Percentiles rank a stretch among this genome's conserved stretches.
These are phyloP conservation scores for Neospora caninum DNA, from an alignment of 169 alveolate genomes.

Conservation along the genomic window DNA sequence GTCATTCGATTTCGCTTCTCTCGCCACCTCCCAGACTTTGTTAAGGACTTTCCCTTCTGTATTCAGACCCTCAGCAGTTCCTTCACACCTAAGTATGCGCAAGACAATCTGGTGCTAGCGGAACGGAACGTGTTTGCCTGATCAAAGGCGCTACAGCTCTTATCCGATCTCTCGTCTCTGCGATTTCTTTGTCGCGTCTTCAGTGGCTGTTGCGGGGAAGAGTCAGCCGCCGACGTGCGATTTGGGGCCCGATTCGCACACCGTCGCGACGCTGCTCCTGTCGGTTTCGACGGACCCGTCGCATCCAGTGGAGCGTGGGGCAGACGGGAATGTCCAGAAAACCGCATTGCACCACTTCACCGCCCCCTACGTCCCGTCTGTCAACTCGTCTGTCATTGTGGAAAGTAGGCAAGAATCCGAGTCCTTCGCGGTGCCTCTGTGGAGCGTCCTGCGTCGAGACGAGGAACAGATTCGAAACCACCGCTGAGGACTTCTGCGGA, in stretches of 20 bases:
- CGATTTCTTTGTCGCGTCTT: neutral
- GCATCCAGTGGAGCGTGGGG: neutral
- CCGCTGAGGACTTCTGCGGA: too few species aligned
- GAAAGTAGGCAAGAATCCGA: neutral
- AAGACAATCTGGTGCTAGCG: too few species aligned
- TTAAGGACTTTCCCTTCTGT: too few species aligned
- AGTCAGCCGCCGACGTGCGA: neutral
- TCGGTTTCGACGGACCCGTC: neutral
- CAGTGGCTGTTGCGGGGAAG: neutral
- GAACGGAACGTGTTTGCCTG: too few species aligned
- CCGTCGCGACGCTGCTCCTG: neutral
- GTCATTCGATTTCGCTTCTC: too few species aligned
- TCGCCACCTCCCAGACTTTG: too few species aligned
- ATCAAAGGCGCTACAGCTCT: too few species aligned
- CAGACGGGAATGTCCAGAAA: neutral
- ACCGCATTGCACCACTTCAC: neutral
- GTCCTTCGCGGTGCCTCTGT: too few species aligned
- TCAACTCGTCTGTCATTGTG: neutral
- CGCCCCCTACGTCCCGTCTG: neutral
- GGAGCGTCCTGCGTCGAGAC: neutral
- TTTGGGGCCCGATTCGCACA: neutral
- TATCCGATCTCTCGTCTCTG: neutral
- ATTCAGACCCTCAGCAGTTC: too few species aligned
- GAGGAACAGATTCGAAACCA: too few species aligned
- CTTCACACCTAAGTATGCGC: too few species aligned